Conservation (phyloP, 1,284 basidiomycete genomes). For the Crocinoboletus sp. region DNA sequence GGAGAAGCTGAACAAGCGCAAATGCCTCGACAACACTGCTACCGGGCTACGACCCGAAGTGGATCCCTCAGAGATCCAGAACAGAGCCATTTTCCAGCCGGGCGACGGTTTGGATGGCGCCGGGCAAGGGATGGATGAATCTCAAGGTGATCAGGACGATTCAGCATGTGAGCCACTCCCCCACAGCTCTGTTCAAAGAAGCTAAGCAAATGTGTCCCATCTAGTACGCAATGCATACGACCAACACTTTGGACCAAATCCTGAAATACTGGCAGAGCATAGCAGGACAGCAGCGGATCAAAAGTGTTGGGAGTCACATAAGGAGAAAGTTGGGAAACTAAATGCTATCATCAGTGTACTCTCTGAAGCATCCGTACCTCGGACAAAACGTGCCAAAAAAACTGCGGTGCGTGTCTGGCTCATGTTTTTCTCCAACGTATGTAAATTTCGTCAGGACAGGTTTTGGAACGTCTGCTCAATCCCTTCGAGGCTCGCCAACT, state of each 20-base stretch:
- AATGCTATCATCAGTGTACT: conserved; percentile 51
- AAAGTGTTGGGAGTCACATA: conserved; percentile 45
- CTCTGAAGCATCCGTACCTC: conserved; percentile 37
- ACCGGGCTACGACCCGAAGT: conserved; percentile 10
- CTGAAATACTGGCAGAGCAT: conserved; percentile 43
- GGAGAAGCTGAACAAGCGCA: conserved; percentile 65
- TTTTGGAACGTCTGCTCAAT: conserved; percentile 54
- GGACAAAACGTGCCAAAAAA: conserved; percentile 25
- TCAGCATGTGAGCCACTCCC: conserved; percentile 26
- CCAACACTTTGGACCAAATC: conserved; percentile 58
- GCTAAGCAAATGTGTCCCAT: conserved; percentile 4
- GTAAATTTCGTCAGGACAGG: conserved; percentile 35
- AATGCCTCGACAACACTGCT: conserved; percentile 34
- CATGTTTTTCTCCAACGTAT: neutral
- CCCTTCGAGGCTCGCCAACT: conserved; percentile 52
- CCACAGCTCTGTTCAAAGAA: neutral
- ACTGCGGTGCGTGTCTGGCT: conserved; percentile 26
- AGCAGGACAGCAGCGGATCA: conserved; percentile 47
- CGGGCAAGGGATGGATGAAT: conserved; percentile 11
- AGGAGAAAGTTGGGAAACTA: conserved; percentile 42
- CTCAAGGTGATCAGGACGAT: conserved; percentile 13
- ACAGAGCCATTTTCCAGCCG: conserved; percentile 5
- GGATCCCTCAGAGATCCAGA: conserved; percentile 3
- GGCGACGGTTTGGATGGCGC: conserved; percentile 17
- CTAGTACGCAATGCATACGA: conserved; percentile 48